Percentiles rank a stretch among this genome's conserved stretches.
phyloP scores from a whole-genome alignment of 371 early-diverging fungal species.

The Mortierella sp. region DNA sequence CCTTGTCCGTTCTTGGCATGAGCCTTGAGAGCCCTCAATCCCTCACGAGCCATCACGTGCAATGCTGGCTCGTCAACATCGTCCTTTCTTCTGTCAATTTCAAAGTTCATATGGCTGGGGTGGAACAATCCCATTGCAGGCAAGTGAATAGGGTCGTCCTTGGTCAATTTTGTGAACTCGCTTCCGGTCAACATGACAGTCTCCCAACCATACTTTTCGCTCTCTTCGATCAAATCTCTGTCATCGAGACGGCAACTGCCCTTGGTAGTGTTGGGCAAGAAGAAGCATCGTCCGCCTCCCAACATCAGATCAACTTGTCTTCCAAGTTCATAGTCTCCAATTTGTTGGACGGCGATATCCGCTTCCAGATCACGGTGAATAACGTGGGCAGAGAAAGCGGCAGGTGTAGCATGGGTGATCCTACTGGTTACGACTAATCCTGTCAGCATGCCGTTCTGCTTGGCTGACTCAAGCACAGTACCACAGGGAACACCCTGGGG shows the following conservation, averaged over 20 bases:
- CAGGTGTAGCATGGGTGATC: constrained; percentile 93
- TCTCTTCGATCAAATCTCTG: constrained; percentile 70
- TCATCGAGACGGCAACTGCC: constrained; percentile 82
- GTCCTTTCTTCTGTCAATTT: constrained; percentile 73
- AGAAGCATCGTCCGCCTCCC: constrained; percentile 93
- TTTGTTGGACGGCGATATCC: constrained; percentile 88
- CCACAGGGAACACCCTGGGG: constrained; percentile 82
- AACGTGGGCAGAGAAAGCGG: constrained; percentile 87
- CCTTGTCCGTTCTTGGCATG: constrained; percentile 69
- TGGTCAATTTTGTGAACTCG: constrained; percentile 41
- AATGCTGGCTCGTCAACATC: constrained; percentile 79
- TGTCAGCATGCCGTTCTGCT: constrained; percentile 80
- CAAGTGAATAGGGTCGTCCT: constrained; percentile 54
- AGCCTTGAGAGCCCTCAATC: constrained; percentile 73
- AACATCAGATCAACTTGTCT: constrained; percentile 90
- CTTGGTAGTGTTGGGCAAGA: constrained; percentile 70
- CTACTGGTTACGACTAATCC: constrained; percentile 96
- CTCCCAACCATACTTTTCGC: constrained; percentile 71
- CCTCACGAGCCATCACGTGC: constrained; percentile 85
- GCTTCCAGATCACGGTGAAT: constrained; percentile 80
- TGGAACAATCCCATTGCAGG: constrained; percentile 87
- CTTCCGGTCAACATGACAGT: constrained; percentile 60
- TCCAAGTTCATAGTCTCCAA: constrained; percentile 88
- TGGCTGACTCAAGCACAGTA: constrained; percentile 95
- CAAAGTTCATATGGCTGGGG: constrained; percentile 88